These are phyloP conservation scores for Gyrodon lividus DNA, from an alignment of 768 basidiomycete genomes.

Conservation along the genomic window DNA sequence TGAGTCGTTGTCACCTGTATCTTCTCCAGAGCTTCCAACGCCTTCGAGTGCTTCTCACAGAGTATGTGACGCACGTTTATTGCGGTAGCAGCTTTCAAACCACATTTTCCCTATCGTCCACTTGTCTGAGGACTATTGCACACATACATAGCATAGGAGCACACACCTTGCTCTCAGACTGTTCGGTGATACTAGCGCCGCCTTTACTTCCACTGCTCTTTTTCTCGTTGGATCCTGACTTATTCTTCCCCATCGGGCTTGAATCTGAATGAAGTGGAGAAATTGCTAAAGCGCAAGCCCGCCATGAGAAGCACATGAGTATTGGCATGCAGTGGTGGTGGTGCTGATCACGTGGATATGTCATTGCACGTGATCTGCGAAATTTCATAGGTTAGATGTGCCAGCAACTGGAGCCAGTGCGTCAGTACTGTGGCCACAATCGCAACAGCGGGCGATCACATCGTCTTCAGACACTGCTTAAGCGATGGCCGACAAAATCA, in stretches of 20 bases:
- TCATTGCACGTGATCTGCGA: not conserved
- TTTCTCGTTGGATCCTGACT: conserved; percentile 23
- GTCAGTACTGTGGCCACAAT: too few relatives aligned
- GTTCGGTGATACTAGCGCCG: conserved; percentile 13
- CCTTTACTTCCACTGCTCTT: conserved; percentile 21
- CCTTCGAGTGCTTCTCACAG: conserved; percentile 85
- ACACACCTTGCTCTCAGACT: conserved; percentile 25
- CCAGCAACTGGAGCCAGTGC: too few relatives aligned
- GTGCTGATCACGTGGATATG: conserved; percentile 16
- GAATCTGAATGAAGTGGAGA: not conserved
- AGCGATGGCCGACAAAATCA: conserved; percentile 90
- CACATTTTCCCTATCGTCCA: conserved; percentile 47
- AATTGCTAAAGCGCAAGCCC: too few relatives aligned
- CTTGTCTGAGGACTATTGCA: not conserved
- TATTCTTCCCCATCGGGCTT: conserved; percentile 28
- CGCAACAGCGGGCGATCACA: conserved; percentile 5
- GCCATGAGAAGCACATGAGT: too few relatives aligned
- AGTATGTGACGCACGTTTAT: conserved; percentile 86
- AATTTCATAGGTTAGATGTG: not conserved
- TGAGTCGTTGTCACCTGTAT: conserved; percentile 55
- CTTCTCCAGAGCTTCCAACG: conserved; percentile 73
- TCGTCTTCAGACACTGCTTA: conserved; percentile 1
- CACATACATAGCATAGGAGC: not conserved
- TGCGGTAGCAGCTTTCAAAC: conserved; percentile 74
- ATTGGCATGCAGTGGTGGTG: not conserved